Conservation (phyloP, 1,284 basidiomycete species). For the Mycosarcoma maydis region DNA sequence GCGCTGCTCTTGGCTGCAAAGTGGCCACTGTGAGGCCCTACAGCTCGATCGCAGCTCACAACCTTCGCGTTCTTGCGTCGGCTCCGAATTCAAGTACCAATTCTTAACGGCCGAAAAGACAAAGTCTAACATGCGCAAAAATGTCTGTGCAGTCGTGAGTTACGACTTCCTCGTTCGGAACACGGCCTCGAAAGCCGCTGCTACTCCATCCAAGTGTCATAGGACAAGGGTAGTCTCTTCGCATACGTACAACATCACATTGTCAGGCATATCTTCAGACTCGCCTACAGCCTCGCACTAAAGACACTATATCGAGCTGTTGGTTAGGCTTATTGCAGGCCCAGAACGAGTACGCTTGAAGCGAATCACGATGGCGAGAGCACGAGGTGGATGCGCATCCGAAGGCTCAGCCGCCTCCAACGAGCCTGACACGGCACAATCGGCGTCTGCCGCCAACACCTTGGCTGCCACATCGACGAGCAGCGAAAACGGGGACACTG, state of each 20-base stretch:
- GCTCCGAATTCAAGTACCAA: conserved; percentile 10
- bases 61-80: conserved; percentile 17
- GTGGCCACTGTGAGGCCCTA: too few relatives aligned
- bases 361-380: conserved; percentile 10
- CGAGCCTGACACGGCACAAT: conserved; percentile 5
- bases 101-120: conserved; percentile 15
- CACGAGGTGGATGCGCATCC: conserved; percentile 15
- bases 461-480: background rate
- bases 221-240: too few relatives aligned
- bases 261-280: too few relatives aligned
- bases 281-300: too few relatives aligned
- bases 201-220: too few relatives aligned
- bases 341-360: too few relatives aligned
- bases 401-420: conserved; percentile 28
- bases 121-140: conserved; percentile 10
- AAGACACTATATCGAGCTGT: too few relatives aligned
- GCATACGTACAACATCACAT: too few relatives aligned
- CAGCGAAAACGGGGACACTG: background rate
- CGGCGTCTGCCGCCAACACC: conserved; percentile 1
- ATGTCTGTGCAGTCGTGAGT: too few relatives aligned
- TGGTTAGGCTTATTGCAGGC: too few relatives aligned
- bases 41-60: conserved; percentile 25
- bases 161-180: too few relatives aligned
- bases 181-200: background rate
- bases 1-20: conserved; percentile 5